Percentiles rank a stretch among this genome's conserved stretches.
phyloP scores from a whole-genome alignment of 2,329 filamentous ascomycete species.

The Aspergillus floridensis region DNA sequence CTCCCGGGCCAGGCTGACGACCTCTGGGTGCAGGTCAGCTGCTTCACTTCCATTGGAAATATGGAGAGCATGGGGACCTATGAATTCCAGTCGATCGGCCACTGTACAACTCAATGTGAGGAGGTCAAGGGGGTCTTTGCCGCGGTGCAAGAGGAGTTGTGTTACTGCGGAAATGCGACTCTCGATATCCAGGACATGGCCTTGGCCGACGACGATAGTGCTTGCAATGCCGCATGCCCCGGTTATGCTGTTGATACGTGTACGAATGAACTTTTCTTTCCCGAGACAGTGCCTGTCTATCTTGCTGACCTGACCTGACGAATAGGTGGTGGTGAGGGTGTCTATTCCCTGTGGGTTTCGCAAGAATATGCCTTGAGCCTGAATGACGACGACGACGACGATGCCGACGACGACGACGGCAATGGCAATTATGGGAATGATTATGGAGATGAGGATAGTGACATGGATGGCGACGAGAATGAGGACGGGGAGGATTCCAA shows the following conservation, averaged over 20 bases:
- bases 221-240: neutral
- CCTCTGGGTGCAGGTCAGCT: neutral
- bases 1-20: neutral
- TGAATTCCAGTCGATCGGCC: neutral
- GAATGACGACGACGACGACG: neutral
- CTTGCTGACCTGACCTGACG: neutral
- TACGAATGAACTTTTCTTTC: neutral
- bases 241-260: neutral
- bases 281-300: too few species aligned
- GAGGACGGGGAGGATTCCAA: neutral
- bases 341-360: neutral
- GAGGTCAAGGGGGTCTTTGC: neutral
- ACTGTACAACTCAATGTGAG: neutral
- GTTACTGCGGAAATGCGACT: neutral
- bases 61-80: neutral
- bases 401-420: neutral
- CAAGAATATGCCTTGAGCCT: neutral
- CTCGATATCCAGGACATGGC: neutral
- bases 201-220: neutral
- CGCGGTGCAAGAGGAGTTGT: neutral
- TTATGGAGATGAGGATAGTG: neutral
- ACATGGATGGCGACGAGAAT: too few species aligned
- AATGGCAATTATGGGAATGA: neutral
- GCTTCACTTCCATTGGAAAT: neutral
- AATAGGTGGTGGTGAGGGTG: neutral